Evolutionary conservation across 2,329 filamentous ascomycete species (phyloP).

Genomic region (Fusarium nisikadoi): DNA sequence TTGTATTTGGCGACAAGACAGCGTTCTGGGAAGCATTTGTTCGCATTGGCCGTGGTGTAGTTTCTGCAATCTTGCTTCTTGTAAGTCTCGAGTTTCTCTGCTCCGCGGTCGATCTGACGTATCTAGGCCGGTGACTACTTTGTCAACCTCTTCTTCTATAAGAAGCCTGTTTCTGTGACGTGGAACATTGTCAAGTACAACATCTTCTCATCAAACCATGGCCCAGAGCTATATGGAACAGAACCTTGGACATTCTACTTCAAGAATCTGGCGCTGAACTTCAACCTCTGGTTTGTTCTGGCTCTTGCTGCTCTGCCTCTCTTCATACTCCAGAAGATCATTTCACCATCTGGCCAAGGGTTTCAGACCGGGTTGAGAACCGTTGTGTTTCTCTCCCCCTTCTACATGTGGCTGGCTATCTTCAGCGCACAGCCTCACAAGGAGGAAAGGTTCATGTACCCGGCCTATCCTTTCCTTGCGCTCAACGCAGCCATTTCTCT

Average conservation of each 20-base stretch:
- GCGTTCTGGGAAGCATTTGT: conserved; percentile 68
- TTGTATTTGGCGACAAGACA: conserved; percentile 64
- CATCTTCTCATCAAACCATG: conserved; percentile 82
- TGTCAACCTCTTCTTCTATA: conserved; percentile 88
- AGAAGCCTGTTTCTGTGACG: conserved; percentile 78
- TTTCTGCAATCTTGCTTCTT: conserved; percentile 74
- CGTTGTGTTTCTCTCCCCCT: conserved; percentile 81
- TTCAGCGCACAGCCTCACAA: conserved; percentile 96
- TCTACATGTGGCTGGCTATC: conserved; percentile 94
- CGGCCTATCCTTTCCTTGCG: conserved; percentile 88
- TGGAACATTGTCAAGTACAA: conserved; percentile 98
- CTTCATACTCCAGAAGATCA: conserved; percentile 76
- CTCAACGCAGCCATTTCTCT: conserved; percentile 88
- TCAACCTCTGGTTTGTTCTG: conserved; percentile 92
- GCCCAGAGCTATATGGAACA: conserved; percentile 92
- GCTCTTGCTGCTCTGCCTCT: conserved; percentile 80
- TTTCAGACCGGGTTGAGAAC: conserved; percentile 79
- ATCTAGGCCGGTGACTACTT: conserved; percentile 72
- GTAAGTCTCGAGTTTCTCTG: conserved; percentile 58
- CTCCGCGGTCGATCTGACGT: neutral
- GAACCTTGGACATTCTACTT: conserved; percentile 98
- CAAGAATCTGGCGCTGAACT: conserved; percentile 90
- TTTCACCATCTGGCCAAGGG: conserved; percentile 69
- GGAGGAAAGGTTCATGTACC: conserved; percentile 99
- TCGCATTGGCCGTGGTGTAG: conserved; percentile 73